Conservation (phyloP, 148 eudicot genomes). For the Fagopyrum homotropicum region DNA sequence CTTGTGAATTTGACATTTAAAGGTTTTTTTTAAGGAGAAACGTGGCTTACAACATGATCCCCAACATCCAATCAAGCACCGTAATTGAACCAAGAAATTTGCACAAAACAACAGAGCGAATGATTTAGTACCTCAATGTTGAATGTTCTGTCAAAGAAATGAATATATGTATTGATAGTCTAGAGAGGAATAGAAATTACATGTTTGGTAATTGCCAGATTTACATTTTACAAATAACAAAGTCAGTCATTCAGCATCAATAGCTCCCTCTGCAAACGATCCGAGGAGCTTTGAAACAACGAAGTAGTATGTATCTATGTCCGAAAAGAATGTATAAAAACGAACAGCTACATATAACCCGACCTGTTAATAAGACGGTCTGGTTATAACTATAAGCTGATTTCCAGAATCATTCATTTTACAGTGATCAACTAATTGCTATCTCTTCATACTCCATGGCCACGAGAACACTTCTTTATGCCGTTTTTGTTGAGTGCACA, state of each 20-base stretch:
- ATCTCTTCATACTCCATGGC: constrained; percentile 37
- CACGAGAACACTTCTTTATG: constrained; percentile 58
- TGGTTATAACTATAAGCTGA: not conserved
- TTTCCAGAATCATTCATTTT: not conserved
- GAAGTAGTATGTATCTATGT: not conserved
- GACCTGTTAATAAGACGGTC: constrained; percentile 2
- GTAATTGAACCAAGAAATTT: too few relatives aligned
- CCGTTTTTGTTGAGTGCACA: constrained; percentile 60
- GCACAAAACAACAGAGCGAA: not conserved
- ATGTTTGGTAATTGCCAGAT: not conserved
- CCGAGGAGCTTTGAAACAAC: too few relatives aligned
- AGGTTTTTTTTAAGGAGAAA: too few relatives aligned
- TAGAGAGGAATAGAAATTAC: not conserved
- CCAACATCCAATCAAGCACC: too few relatives aligned
- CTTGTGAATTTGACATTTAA: too few relatives aligned
- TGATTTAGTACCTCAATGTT: not conserved
- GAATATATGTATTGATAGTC: not conserved
- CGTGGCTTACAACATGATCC: too few relatives aligned
- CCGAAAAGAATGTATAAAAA: not conserved
- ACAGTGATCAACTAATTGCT: not conserved
- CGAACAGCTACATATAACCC: not conserved
- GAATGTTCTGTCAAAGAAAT: not conserved
- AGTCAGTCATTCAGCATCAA: not conserved
- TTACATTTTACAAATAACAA: not conserved
- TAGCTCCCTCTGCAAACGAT: not conserved